Evolutionary conservation across 2,329 filamentous ascomycete species (phyloP).

Genomic region (Aspergillus viridinutans): DNA sequence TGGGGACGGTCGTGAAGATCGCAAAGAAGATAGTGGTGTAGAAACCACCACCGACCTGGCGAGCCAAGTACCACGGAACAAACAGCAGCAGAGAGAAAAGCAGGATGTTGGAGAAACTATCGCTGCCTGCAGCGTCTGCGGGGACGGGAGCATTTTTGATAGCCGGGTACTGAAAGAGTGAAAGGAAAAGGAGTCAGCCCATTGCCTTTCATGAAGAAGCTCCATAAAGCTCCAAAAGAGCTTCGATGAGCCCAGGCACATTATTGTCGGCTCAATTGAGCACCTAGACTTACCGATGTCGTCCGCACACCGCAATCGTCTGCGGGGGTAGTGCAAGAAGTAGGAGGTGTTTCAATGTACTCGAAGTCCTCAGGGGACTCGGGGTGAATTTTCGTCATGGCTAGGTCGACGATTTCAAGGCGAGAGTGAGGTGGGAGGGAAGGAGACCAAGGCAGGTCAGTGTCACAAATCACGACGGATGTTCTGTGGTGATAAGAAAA

Average conservation of each 20-base stretch:
- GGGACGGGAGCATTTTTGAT: conserved; percentile 95
- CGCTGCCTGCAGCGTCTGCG: conserved; percentile 77
- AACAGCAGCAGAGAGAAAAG: conserved; percentile 66
- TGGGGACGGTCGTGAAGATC: conserved; percentile 71
- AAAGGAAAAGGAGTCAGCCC: conserved; percentile 7
- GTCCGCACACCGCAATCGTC: conserved; percentile 59
- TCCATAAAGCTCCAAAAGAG: not conserved
- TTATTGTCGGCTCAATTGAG: conserved; percentile 4
- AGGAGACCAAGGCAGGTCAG: conserved; percentile 12
- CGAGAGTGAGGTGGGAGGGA: conserved; percentile 17
- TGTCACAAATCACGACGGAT: conserved; percentile 8
- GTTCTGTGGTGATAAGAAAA: conserved; percentile 7
- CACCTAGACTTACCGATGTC: conserved; percentile 50
- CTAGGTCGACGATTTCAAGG: conserved; percentile 25
- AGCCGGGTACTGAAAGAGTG: conserved; percentile 62
- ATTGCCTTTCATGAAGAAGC: conserved; percentile 9
- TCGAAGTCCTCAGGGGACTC: conserved; percentile 48
- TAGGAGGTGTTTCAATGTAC: conserved; percentile 58
- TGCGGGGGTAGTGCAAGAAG: conserved; percentile 48
- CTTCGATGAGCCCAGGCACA: not conserved
- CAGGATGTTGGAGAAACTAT: conserved; percentile 79
- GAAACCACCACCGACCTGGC: conserved; percentile 77
- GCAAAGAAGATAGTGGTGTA: conserved; percentile 86
- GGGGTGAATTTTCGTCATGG: conserved; percentile 40
- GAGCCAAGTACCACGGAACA: conserved; percentile 75